Evolutionary conservation across 805 yeast species (phyloP).

Genomic region (Wickerhamomyces pijperi): DNA sequence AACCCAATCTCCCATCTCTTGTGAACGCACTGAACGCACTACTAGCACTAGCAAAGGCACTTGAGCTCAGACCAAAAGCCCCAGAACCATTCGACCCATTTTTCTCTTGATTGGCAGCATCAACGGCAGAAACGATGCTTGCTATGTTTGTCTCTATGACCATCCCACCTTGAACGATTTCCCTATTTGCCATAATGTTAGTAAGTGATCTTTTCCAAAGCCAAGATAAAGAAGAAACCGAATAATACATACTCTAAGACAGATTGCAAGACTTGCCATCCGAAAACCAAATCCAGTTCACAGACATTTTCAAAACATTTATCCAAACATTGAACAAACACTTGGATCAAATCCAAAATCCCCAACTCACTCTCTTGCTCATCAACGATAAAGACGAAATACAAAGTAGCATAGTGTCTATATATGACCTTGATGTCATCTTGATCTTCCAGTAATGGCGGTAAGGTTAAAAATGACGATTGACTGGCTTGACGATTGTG

Average conservation of each 20-base stretch:
- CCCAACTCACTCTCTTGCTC: conserved; percentile 94
- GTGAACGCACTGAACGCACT: conserved; percentile 17
- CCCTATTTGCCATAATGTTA: conserved; percentile 23
- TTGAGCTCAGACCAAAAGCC: conserved; percentile 4
- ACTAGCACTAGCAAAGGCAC: conserved; percentile 21
- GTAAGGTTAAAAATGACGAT: conserved; percentile 85
- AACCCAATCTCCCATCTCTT: conserved; percentile 18
- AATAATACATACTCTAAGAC: conserved; percentile 43
- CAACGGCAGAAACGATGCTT: conserved; percentile 75
- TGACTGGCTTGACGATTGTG: conserved; percentile 61
- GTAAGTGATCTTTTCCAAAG: not conserved
- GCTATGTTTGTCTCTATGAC: conserved; percentile 85
- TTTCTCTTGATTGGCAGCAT: conserved; percentile 35
- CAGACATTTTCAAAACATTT: conserved; percentile 90
- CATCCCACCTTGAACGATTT: conserved; percentile 95
- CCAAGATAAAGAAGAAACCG: not conserved
- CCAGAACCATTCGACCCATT: conserved; percentile 10
- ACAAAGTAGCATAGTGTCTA: conserved; percentile 90
- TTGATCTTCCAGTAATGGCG: conserved; percentile 53
- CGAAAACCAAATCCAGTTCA: conserved; percentile 93
- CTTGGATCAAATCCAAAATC: conserved; percentile 86
- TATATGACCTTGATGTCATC: conserved; percentile 83
- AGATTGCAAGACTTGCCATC: conserved; percentile 93
- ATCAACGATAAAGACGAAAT: conserved; percentile 91
- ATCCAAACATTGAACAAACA: conserved; percentile 90